phyloP scores from a whole-genome alignment of 352 stramenopile genomes.

The Phytopythium vexans region DNA sequence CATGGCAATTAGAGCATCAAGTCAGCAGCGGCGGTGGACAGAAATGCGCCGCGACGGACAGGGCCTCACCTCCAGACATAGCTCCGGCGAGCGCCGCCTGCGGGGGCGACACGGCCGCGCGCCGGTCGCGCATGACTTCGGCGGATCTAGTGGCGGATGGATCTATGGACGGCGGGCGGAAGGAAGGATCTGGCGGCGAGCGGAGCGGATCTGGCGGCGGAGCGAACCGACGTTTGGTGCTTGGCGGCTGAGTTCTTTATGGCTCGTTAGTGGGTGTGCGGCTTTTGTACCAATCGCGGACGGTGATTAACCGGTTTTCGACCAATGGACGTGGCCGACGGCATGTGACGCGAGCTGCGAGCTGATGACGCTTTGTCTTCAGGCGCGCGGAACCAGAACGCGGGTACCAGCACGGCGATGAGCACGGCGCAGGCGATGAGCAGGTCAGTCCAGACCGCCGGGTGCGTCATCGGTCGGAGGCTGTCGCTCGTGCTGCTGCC shows the following conservation, averaged over 20 bases:
- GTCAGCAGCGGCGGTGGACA: not conserved
- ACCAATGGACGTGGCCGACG: not conserved
- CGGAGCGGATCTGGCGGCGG: too few relatives aligned
- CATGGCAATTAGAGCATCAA: not conserved
- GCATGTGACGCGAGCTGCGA: not conserved
- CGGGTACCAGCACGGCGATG: conserved; percentile 62
- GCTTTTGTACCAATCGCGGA: too few relatives aligned
- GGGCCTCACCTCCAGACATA: conserved; percentile 45
- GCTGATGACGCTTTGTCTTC: conserved; percentile 2
- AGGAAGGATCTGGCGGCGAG: not conserved
- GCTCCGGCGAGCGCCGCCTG: conserved; percentile 60
- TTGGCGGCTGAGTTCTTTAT: too few relatives aligned
- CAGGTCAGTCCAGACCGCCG: conserved; percentile 47
- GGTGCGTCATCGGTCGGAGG: not conserved
- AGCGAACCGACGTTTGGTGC: too few relatives aligned
- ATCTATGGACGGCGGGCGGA: conserved; percentile 3
- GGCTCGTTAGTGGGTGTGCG: too few relatives aligned
- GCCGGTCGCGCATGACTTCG: conserved; percentile 3
- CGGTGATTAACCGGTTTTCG: not conserved
- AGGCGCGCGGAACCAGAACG: conserved; percentile 46
- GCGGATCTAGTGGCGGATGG: conserved; percentile 11
- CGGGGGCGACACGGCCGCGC: conserved; percentile 26
- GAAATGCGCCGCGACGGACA: not conserved
- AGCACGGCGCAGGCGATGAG: conserved; percentile 55
- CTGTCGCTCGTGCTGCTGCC: too few relatives aligned